Evolutionary conservation across 495 filamentous ascomycete species (phyloP), one percentile per base, ranked within the genome.

Genomic region (Penicillium angulare): DNA sequence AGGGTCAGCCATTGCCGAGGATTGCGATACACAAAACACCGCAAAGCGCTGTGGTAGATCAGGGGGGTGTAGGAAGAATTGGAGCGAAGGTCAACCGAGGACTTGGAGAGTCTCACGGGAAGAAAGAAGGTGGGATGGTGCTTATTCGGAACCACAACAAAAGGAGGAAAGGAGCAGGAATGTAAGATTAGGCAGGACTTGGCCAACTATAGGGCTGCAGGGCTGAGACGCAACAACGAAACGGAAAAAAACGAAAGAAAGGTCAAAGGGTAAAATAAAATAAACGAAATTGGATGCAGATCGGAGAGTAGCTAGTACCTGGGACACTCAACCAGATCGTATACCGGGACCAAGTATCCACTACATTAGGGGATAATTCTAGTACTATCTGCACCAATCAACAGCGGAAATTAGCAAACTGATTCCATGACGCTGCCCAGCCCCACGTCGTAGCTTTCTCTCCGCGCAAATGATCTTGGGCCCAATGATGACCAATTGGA

Each of bases 371-470:
- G n/a, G n/a, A n/a, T n/a, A n/a, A n/a, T n/a, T n/a, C n/a, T n/a
- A n/a, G n/a, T n/a, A n/a, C n/a, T n/a, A n/a, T n/a, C n/a, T n/a
- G n/a, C n/a, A n/a, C n/a, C n/a, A n/a, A n/a, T n/a, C n/a, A n/a
- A n/a, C n/a, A 12, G 17, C 24, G 42, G 20, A 29, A 16, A 18
- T 13, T 45, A 21, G 9, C n/a, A 18, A 47, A 26, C 26, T 48
- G 43, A 35, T 18, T 29, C 23, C 24, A 62, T 63, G 60, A 63
- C 60, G 57, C 53, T 45, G 60, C 60, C 60, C 57, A 63, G 60
- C 39, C 38, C 7, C 23, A 6, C 26, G 21, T 22, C 31, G 47
- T 9, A 18, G 43, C 44, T 18, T 21, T 24, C 39, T 18, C 41
- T 22, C 44, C 34, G 49, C 13, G 34, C 6, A 16, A n/a, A n/a